Conservation (phyloP, 805 yeast species). For the Clavispora vitiphila region DNA sequence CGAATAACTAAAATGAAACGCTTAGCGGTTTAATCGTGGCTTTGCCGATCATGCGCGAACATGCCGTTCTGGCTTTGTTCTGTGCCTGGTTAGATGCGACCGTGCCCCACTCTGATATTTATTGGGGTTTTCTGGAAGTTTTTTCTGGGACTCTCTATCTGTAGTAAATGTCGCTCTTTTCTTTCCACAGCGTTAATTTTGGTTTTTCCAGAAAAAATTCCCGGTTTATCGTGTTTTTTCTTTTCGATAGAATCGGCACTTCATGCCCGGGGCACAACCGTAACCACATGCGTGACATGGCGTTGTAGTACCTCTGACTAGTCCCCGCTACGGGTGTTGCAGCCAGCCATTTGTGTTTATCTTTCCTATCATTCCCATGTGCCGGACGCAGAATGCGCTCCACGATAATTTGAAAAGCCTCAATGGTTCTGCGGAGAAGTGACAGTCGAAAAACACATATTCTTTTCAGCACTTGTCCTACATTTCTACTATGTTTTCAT, state of each 20-base stretch:
- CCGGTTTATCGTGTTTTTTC: conserved; percentile 45
- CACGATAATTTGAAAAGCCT: no score
- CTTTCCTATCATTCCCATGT: not conserved
- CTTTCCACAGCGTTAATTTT: conserved; percentile 30
- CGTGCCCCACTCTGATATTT: conserved; percentile 6
- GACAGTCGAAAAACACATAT: no score
- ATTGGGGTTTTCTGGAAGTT: not conserved
- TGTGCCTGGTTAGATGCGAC: conserved; percentile 16
- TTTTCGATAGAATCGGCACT: conserved; percentile 38
- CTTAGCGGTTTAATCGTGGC: conserved; percentile 23
- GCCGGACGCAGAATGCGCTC: not conserved
- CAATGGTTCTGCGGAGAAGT: no score
- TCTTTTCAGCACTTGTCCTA: no score
- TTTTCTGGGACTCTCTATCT: not conserved
- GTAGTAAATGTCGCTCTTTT: conserved; percentile 16
- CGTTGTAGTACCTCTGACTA: no score
- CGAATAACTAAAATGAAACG: conserved; percentile 29
- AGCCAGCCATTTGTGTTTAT: not conserved
- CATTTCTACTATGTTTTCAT: conserved; percentile 16
- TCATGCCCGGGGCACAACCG: conserved; percentile 46
- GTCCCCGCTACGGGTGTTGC: no score
- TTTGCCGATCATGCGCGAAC: conserved; percentile 11
- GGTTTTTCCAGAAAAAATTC: conserved; percentile 33
- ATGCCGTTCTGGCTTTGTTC: conserved; percentile 21
- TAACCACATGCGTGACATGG: not conserved